These are phyloP conservation scores for Neurospora sp. DNA, from an alignment of 495 filamentous ascomycete genomes.

Conservation along the genomic window DNA sequence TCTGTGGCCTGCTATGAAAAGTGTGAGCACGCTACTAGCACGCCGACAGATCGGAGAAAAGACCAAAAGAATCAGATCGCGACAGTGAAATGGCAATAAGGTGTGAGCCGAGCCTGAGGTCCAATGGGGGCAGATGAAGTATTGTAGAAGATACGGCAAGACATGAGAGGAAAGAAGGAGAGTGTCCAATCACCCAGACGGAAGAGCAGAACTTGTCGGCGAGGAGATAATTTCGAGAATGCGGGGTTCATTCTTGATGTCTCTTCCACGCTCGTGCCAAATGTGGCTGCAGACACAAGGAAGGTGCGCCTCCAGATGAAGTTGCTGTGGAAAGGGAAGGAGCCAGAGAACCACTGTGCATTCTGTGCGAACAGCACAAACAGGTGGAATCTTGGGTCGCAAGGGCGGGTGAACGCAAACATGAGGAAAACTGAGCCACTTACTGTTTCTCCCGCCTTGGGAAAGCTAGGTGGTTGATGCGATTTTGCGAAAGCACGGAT, in stretches of 20 bases:
- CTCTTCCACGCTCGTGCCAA: not conserved
- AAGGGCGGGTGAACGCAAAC: not conserved
- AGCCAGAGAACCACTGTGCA: not conserved
- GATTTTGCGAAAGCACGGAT: not conserved
- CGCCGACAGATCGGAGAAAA: not conserved
- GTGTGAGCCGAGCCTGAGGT: not conserved
- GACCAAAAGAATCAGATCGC: not conserved
- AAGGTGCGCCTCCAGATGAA: not conserved
- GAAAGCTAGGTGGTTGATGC: not conserved
- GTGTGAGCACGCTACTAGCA: not conserved
- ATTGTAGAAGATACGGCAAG: not conserved
- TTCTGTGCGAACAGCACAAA: not conserved
- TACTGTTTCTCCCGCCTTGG: not conserved
- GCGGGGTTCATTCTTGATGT: not conserved
- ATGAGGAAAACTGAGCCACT: not conserved
- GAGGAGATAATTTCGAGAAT: not conserved
- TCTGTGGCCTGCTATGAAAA: not conserved
- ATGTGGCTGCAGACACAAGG: not conserved
- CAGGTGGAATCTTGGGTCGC: not conserved
- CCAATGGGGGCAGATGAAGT: not conserved
- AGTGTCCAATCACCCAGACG: not conserved
- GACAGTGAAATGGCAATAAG: not conserved
- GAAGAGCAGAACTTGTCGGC: not conserved
- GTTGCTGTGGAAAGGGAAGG: not conserved
- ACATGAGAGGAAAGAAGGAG: not conserved